These are phyloP conservation scores for Coemansia sp. DNA, from an alignment of 192 early-diverging fungal species.

Conservation along the genomic window DNA sequence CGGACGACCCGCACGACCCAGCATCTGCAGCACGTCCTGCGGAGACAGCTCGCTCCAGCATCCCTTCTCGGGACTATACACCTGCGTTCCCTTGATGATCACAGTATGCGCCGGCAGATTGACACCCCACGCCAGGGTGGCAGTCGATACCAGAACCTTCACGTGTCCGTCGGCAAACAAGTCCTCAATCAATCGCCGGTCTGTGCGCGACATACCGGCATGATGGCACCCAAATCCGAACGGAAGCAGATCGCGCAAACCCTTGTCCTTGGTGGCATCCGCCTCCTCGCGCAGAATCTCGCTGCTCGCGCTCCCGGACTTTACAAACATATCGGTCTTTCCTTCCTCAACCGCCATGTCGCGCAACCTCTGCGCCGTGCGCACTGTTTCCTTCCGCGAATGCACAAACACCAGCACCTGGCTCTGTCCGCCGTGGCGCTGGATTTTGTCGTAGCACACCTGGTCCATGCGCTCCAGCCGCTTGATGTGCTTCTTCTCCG, in stretches of 20 bases:
- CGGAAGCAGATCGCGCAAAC: conserved; percentile 86
- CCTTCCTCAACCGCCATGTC: conserved; percentile 93
- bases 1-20: conserved; percentile 95
- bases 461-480: conserved; percentile 96
- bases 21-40: conserved; percentile 98
- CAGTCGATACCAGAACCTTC: conserved; percentile 92
- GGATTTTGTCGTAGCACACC: conserved; percentile 92
- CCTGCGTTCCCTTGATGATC: conserved; percentile 98
- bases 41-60: conserved; percentile 92
- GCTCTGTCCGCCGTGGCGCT: conserved; percentile 78
- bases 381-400: conserved; percentile 96
- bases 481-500: conserved; percentile 94
- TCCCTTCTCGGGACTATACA: conserved; percentile 95
- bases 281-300: conserved; percentile 85
- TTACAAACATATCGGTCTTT: conserved; percentile 78
- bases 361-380: conserved; percentile 87
- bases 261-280: conserved; percentile 74
- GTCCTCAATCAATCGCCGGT: conserved; percentile 92
- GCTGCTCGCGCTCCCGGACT: conserved; percentile 76
- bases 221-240: conserved; percentile 97
- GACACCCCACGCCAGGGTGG: conserved; percentile 98
- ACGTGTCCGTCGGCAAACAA: conserved; percentile 89
- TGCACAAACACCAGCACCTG: conserved; percentile 97
- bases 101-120: conserved; percentile 98
- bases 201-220: conserved; percentile 90